Evolutionary conservation across 768 basidiomycete species (phyloP), one percentile per base, ranked within the genome.

Genomic region (Xerocomellus intermedius): DNA sequence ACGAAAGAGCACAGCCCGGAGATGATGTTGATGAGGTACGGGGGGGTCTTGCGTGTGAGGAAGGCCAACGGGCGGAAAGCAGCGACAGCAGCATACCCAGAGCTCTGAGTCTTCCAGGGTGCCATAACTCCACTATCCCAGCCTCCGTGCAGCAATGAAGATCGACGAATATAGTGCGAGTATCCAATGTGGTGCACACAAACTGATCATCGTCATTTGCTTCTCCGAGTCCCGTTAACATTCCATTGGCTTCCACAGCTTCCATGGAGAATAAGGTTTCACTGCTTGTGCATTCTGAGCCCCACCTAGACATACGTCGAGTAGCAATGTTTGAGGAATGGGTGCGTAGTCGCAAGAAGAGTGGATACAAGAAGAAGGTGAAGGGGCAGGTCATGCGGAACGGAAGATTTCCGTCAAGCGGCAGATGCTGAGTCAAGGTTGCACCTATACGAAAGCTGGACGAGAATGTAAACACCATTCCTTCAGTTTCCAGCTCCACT

Each of bases 41-140:
- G 32, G 60, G 36, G 28, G 58, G n/a, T 26, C 56, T 48, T 21
- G 55, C 1, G 2, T 21, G 50, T 32, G 67, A 52, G 22, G 56
- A 54, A 37, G 57, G 53, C 50, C 43, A 52, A 57, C 22, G 61
- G 32, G 43, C 59, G n/a, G 58, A 77, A 21, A 77, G 44, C 19
- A 74, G 61, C 3, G 76, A 73, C 39, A 85, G 59, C 42, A 90
- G 61, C 45, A 78, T 75, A 19, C 77, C 75, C n/a, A 89, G 61
- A 5, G 79, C 75, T 36, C 77, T 74, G 54, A 88, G 69, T 33
- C 82, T 82, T 39, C 76, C 74, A 5, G 80, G 80, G 42, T 86
- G 80, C 85, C 86, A 90, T 6, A 91, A 70, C 62, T 91, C 84
- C 47, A 86, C 55, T 43, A 80, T 78, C n/a, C 87, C 67, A 8